Base-by-base conservation (phyloP, 306 rosid genomes). In the Sicyos baderoa region DNA sequence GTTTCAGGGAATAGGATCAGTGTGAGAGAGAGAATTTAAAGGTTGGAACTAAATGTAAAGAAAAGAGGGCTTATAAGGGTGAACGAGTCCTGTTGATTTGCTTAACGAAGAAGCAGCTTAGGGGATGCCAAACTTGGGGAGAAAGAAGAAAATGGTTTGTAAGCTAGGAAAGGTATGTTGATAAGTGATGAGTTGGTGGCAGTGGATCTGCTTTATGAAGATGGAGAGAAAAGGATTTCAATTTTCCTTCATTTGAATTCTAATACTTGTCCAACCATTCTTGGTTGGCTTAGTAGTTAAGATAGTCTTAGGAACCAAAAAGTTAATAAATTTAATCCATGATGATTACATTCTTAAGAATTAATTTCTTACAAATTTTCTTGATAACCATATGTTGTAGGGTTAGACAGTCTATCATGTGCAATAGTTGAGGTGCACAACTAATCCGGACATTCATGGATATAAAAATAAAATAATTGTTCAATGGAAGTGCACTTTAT, bases 81-180 rank as follows among this genome's bases (percentile, higher is more conserved):
- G 54, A 50, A 67, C 19, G 51, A 51, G n/a, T 65, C 18, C 15
- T 61, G 68, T 7, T 15, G 75, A 72, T 23, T 87, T 87, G 66
- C 97, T 92, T 92, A 85, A 77, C 70, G 72, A 81, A 82, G 89
- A 91, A 92, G 97, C 84, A 80, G 90, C 72, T 53, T 47, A 35
- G 57, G 21, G 29, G 90, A 87, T 89, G 89, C 96, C 37, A 89
- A 91, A 86, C 96, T 83, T 91, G 78, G 78, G 21, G 84, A 60
- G 68, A 79, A 80, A 77, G 89, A 79, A 73, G 94, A 81, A 75
- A 76, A 54, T 35, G 77, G 76, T 78, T 71, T 84, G 58, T 57
- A 79, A 68, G 49, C 78, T 16, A 84, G 79, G 95, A 79, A 92
- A 89, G 92, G 95, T 83, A 92, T 87, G 84, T 82, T 37, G 44